A percentile compares a stretch with the other conserved stretches of the same genome.
phyloP scores from a whole-genome alignment of 108 stramenopile genomes.

The Fragilariopsis cylindrus region DNA sequence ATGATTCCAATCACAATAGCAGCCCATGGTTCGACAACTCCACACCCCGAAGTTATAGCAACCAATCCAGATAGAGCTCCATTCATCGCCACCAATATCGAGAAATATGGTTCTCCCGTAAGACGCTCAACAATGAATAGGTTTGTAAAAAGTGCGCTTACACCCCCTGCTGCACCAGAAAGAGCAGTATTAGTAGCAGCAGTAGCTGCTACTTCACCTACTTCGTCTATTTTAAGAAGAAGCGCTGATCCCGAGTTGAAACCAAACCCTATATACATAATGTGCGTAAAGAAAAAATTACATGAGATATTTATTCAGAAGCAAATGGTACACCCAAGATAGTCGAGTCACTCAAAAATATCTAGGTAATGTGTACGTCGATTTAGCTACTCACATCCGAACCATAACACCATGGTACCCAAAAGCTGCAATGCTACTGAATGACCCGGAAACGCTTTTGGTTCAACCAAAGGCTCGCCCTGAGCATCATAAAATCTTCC shows the following conservation, averaged over 20 bases:
- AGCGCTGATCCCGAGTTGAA: conserved; percentile 92
- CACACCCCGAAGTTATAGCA: conserved; percentile 86
- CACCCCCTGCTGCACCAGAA: conserved; percentile 50
- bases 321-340: neutral
- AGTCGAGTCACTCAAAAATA: neutral
- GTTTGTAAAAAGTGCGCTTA: conserved; percentile 52
- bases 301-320: neutral
- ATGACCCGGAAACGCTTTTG: conserved; percentile 67
- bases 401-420: conserved; percentile 85
- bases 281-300: conserved; percentile 24
- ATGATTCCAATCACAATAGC: conserved; percentile 82
- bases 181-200: conserved; percentile 82
- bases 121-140: conserved; percentile 39
- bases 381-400: conserved; percentile 63
- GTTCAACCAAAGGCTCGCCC: conserved; percentile 52
- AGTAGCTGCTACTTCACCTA: conserved; percentile 59
- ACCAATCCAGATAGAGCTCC: conserved; percentile 77
- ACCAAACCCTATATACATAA: conserved; percentile 83
- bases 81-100: conserved; percentile 53
- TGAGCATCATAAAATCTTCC: conserved; percentile 57
- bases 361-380: neutral
- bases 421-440: conserved; percentile 67
- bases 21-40: conserved; percentile 79
- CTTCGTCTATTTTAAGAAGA: conserved; percentile 42
- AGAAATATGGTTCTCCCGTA: conserved; percentile 56